phyloP scores from a whole-genome alignment of 768 basidiomycete species.

The Hortiboletus campestris region DNA sequence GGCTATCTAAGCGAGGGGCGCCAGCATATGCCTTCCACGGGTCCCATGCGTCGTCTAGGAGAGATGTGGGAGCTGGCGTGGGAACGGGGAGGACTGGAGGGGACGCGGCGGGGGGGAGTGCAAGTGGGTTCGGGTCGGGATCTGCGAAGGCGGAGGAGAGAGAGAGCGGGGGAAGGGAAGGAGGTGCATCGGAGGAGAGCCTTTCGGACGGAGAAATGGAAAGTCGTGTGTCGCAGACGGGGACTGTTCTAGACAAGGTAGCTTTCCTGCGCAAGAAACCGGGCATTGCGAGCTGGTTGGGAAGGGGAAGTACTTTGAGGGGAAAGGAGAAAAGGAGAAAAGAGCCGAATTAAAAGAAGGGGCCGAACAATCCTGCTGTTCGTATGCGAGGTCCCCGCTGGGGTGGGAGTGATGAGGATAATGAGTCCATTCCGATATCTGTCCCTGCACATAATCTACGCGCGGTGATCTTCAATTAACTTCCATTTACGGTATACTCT shows the following conservation, averaged over 20 bases:
- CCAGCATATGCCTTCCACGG: conserved; percentile 18
- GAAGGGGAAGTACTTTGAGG: neutral
- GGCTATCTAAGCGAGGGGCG: conserved; percentile 4
- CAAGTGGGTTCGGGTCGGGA: conserved; percentile 19
- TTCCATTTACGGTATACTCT: conserved; percentile 13
- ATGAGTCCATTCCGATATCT: conserved; percentile 1
- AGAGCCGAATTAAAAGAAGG: conserved; percentile 12
- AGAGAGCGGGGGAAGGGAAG: conserved; percentile 41
- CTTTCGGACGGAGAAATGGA: neutral
- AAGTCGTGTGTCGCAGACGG: neutral
- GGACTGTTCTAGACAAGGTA: conserved; percentile 20
- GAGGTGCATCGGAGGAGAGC: conserved; percentile 19
- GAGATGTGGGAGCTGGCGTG: neutral
- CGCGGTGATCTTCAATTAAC: conserved; percentile 20
- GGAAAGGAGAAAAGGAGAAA: too few relatives aligned
- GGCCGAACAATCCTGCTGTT: conserved; percentile 1
- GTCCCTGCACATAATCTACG: conserved; percentile 11
- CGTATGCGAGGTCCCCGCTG: neutral
- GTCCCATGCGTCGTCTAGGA: conserved; percentile 20
- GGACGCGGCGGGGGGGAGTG: conserved; percentile 16
- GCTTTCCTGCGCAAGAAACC: conserved; percentile 56
- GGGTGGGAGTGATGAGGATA: conserved; percentile 3
- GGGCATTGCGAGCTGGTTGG: conserved; percentile 38
- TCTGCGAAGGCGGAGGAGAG: conserved; percentile 36
- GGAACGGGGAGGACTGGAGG: conserved; percentile 6